phyloP scores from a whole-genome alignment of 768 basidiomycete genomes.

The Naganishia vaughanmartiniae region DNA sequence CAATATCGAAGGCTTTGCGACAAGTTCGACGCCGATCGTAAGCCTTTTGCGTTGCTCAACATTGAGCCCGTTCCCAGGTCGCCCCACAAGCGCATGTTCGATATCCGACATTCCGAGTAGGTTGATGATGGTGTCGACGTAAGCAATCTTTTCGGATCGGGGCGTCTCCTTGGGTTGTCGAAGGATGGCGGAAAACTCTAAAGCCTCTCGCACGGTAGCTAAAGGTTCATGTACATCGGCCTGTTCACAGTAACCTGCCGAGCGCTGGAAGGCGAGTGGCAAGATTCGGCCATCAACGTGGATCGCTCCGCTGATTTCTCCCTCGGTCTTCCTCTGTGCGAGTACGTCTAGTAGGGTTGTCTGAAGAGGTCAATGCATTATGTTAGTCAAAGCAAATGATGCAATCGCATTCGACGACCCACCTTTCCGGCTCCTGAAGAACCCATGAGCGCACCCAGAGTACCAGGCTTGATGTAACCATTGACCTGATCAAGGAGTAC shows the following conservation, averaged over 20 bases:
- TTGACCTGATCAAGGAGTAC: slow-evolving; percentile 68
- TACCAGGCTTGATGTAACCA: slow-evolving; percentile 78
- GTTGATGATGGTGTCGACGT: slow-evolving; percentile 54
- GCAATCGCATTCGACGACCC: background rate
- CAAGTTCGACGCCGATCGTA: slow-evolving; percentile 49
- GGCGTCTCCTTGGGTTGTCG: slow-evolving; percentile 51
- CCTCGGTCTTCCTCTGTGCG: slow-evolving; percentile 36
- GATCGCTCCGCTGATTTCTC: slow-evolving; percentile 52
- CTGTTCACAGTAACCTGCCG: slow-evolving; percentile 53
- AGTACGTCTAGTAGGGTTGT: slow-evolving; percentile 46
- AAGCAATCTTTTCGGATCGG: slow-evolving; percentile 52
- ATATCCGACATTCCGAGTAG: slow-evolving; percentile 64
- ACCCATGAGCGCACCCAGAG: slow-evolving; percentile 80
- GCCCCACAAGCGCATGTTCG: slow-evolving; percentile 62
- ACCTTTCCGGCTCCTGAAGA: slow-evolving; percentile 47
- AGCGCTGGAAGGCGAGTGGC: slow-evolving; percentile 53
- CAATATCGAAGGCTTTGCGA: slow-evolving; percentile 45
- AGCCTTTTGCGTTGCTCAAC: slow-evolving; percentile 47
- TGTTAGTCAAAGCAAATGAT: background rate
- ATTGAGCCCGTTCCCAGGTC: slow-evolving; percentile 35
- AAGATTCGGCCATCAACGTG: slow-evolving; percentile 53
- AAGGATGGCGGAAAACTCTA: slow-evolving; percentile 54
- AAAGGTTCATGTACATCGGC: slow-evolving; percentile 62
- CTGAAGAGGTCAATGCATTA: background rate
- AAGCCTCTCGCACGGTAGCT: slow-evolving; percentile 58